Evolutionary conservation across 2,329 filamentous ascomycete species (phyloP).

Genomic region (Cladosporium velox): DNA sequence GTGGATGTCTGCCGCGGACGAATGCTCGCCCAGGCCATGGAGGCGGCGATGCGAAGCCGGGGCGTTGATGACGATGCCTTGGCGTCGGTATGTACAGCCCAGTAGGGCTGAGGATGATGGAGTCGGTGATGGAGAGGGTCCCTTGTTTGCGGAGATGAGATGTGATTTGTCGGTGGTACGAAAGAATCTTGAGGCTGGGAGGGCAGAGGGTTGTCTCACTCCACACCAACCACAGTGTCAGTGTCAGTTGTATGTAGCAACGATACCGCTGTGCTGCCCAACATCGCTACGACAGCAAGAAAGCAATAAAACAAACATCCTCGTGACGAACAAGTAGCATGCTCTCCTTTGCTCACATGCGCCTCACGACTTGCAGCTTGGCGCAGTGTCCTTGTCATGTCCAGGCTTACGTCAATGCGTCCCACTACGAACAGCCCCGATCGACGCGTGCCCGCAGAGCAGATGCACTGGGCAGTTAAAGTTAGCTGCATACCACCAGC

Average conservation of each 20-base stretch:
- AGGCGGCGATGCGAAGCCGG: slow-evolving; percentile 4
- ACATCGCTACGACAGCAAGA: background rate
- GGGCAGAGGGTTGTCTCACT: slow-evolving; percentile 1
- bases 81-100: background rate
- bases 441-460: slow-evolving; percentile 13
- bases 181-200: background rate
- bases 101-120: slow-evolving; percentile 14
- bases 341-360: slow-evolving; percentile 9
- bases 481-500: slow-evolving; percentile 13
- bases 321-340: slow-evolving; percentile 1
- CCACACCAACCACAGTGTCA: background rate
- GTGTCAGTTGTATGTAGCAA: background rate
- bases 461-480: slow-evolving; percentile 4
- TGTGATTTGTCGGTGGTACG: slow-evolving; percentile 1
- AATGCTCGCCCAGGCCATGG: slow-evolving; percentile 3
- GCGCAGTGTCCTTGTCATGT: background rate
- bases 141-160: slow-evolving; percentile 13
- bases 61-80: slow-evolving; percentile 12
- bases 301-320: background rate
- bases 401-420: slow-evolving; percentile 11
- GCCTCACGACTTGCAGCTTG: background rate
- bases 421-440: slow-evolving; percentile 1
- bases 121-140: slow-evolving; percentile 1
- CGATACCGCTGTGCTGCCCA: background rate
- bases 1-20: slow-evolving; percentile 12